Evolutionary conservation across 441 rosid species (phyloP).

Genomic region (Bruguiera hainesii): DNA sequence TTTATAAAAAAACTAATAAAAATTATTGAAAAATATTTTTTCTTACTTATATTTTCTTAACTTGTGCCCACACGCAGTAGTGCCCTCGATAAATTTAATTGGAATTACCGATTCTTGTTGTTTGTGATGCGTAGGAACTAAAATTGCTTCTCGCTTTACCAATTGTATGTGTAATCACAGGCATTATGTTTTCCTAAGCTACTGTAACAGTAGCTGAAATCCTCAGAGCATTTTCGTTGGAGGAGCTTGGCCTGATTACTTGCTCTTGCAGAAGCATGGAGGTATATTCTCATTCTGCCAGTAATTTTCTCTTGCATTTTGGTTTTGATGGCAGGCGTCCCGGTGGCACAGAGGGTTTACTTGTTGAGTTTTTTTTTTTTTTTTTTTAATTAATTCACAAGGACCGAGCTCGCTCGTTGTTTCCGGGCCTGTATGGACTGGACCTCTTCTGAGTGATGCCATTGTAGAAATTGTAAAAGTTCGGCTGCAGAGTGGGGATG

Average conservation of each 20-base stretch:
- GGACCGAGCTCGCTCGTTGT: slow-evolving; percentile 40
- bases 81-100: no score
- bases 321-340: no score
- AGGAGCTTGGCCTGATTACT: slow-evolving; percentile 54
- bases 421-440: slow-evolving; percentile 85
- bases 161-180: slow-evolving; percentile 22
- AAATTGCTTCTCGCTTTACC: slow-evolving; percentile 1
- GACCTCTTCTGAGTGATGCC: slow-evolving; percentile 67
- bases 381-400: neutral
- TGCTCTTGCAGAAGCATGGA: slow-evolving; percentile 53
- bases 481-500: slow-evolving; percentile 71
- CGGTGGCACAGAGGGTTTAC: no score
- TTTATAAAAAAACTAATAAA: no score
- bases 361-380: neutral
- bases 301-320: no score
- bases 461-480: slow-evolving; percentile 49
- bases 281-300: slow-evolving; percentile 20
- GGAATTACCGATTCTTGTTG: neutral
- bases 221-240: slow-evolving; percentile 54
- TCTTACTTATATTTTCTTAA: no score
- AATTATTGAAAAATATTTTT: no score
- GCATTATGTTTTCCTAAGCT: slow-evolving; percentile 77
- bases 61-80: no score
- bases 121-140: slow-evolving; percentile 9
- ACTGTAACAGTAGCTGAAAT: slow-evolving; percentile 66